Evolutionary conservation across 306 rosid species (phyloP).

Genomic region (Corylus avellana): DNA sequence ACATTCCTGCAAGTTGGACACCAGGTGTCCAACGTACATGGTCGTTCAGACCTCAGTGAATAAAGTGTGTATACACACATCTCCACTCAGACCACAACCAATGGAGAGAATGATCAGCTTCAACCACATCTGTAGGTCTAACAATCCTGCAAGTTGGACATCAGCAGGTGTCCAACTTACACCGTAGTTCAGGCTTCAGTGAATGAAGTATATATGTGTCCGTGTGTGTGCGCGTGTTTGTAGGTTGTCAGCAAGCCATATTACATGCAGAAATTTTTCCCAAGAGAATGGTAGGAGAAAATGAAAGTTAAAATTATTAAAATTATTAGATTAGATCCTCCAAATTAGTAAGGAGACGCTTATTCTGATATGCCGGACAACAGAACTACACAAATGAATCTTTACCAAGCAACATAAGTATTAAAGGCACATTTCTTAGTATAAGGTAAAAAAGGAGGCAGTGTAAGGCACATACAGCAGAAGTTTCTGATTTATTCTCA

Average conservation of each 20-base stretch:
- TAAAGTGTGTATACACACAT: not conserved
- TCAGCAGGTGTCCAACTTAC: not conserved
- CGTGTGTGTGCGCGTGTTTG: not conserved
- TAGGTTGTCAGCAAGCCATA: not conserved
- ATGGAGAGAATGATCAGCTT: not conserved
- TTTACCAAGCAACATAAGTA: conserved; percentile 2
- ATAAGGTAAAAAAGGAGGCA: conserved; percentile 7
- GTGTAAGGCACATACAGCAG: conserved; percentile 54
- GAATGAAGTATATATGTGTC: not conserved
- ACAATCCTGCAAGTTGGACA: not conserved
- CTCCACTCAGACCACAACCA: not conserved
- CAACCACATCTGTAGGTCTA: not conserved
- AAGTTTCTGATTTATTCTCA: conserved; percentile 56
- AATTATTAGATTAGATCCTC: conserved; percentile 9
- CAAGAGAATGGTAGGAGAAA: not conserved
- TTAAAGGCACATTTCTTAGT: not conserved
- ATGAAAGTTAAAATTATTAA: not conserved
- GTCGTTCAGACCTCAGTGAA: too few species aligned
- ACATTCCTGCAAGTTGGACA: not conserved
- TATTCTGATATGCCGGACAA: not conserved
- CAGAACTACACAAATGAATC: conserved; percentile 7
- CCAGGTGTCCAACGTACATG: too few species aligned
- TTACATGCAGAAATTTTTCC: not conserved
- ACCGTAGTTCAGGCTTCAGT: not conserved
- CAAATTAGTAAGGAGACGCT: conserved; percentile 17